phyloP scores from a whole-genome alignment of 176 grass and related monocot species.

The Chloris gayana region DNA sequence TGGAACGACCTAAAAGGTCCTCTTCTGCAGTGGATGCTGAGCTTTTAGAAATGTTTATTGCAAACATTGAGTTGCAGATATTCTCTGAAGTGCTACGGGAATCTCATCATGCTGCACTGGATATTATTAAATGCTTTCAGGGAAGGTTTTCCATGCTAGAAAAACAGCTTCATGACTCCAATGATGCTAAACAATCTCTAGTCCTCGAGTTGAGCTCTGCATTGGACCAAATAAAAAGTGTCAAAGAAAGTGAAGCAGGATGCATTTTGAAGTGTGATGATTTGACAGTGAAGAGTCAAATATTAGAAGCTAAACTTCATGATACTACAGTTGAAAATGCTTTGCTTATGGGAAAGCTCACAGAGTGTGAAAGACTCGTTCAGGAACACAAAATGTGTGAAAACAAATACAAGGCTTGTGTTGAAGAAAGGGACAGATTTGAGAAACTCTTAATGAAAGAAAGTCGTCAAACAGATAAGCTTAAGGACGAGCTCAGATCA shows the following conservation, averaged over 20 bases:
- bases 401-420: slow-evolving; percentile 51
- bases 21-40: slow-evolving; percentile 58
- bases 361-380: slow-evolving; percentile 49
- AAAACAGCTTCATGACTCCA: slow-evolving; percentile 62
- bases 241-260: slow-evolving; percentile 69
- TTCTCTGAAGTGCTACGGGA: slow-evolving; percentile 77
- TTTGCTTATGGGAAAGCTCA: slow-evolving; percentile 52
- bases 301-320: slow-evolving; percentile 85
- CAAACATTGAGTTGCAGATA: slow-evolving; percentile 67
- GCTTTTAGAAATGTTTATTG: slow-evolving; percentile 57
- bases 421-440: slow-evolving; percentile 72
- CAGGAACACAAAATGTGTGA: slow-evolving; percentile 59
- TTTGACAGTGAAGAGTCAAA: slow-evolving; percentile 68
- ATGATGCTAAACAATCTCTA: slow-evolving; percentile 58
- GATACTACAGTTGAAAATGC: slow-evolving; percentile 65
- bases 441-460: slow-evolving; percentile 71
- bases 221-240: slow-evolving; percentile 63
- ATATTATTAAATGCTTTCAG: slow-evolving; percentile 57
- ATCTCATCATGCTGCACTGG: slow-evolving; percentile 60
- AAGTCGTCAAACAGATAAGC: slow-evolving; percentile 52
- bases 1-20: slow-evolving; percentile 27
- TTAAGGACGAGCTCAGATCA: slow-evolving; percentile 58
- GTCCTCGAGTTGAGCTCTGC: slow-evolving; percentile 54
- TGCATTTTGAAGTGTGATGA: slow-evolving; percentile 74
- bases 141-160: slow-evolving; percentile 59